A percentile compares a stretch with the other conserved stretches of the same genome.
phyloP scores from a whole-genome alignment of 768 basidiomycete genomes.

The Hysterangium stoloniferum region DNA sequence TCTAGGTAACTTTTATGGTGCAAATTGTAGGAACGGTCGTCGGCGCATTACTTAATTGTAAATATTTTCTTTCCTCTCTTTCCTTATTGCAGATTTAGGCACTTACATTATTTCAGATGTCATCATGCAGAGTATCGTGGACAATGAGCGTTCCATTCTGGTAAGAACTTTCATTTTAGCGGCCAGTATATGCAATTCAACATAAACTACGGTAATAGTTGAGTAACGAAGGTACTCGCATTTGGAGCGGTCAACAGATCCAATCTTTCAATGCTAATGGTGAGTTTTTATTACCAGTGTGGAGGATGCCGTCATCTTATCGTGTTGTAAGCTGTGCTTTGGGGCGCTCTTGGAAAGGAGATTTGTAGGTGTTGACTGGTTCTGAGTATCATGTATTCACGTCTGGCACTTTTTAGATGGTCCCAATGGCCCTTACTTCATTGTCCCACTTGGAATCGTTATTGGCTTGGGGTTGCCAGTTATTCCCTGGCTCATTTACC shows the following conservation, averaged over 20 bases:
- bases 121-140: background rate
- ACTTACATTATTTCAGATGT: no score
- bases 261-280: slow-evolving; percentile 3
- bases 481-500: background rate
- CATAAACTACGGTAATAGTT: no score
- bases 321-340: slow-evolving; percentile 2
- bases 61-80: background rate
- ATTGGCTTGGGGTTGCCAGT: background rate
- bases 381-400: background rate
- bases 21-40: background rate
- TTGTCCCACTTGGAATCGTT: background rate
- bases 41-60: background rate
- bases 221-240: background rate
- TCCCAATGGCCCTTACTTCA: background rate
- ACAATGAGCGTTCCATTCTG: background rate
- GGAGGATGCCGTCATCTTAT: background rate
- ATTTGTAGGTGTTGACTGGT: background rate
- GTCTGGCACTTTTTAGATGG: background rate
- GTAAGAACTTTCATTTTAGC: no score
- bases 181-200: no score
- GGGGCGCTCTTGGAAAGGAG: background rate
- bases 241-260: slow-evolving; percentile 3
- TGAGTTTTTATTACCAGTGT: background rate
- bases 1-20: background rate
- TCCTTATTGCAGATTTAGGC: background rate